Evolutionary conservation across 2,329 filamentous ascomycete species (phyloP).

Genomic region (Pyrenochaeta sp.): DNA sequence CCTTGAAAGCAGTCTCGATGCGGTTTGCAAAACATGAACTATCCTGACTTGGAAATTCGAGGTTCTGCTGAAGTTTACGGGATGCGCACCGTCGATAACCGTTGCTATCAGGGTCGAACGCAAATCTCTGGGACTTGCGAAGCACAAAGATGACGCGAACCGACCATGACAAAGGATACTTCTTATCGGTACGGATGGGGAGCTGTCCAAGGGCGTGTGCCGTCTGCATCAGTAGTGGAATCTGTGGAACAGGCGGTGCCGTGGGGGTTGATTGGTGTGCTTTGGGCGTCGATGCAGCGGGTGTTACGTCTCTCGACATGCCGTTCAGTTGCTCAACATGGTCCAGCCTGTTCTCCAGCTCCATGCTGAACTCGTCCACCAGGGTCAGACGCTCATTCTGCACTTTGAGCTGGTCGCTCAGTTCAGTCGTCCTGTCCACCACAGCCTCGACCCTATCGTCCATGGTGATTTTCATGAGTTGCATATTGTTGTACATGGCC

Average conservation of each 20-base stretch:
- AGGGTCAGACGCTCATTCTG: constrained; percentile 44
- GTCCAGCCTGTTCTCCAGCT: constrained; percentile 48
- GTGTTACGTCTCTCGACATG: constrained; percentile 38
- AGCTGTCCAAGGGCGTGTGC: constrained; percentile 40
- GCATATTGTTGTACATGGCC: constrained; percentile 49
- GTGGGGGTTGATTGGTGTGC: constrained; percentile 27
- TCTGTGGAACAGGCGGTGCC: constrained; percentile 34
- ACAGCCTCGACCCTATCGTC: constrained; percentile 51
- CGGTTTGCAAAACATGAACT: constrained; percentile 46
- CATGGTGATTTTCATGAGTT: constrained; percentile 46
- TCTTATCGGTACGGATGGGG: constrained; percentile 49
- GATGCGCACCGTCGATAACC: constrained; percentile 48
- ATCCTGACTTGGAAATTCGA: constrained; percentile 47
- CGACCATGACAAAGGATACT: constrained; percentile 46
- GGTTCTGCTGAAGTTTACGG: constrained; percentile 48
- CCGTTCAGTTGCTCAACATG: constrained; percentile 37
- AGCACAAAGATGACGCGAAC: constrained; percentile 49
- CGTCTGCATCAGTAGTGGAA: constrained; percentile 38
- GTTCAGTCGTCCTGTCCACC: constrained; percentile 49
- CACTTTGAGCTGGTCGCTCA: constrained; percentile 47
- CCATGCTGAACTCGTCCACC: constrained; percentile 51
- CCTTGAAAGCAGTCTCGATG: constrained; percentile 47
- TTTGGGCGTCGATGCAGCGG: constrained; percentile 38
- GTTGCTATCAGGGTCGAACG: constrained; percentile 49
- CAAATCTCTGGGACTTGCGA: constrained; percentile 46